Evolutionary conservation across 148 eudicot genomes (phyloP).

Genomic region (Tetragonia tetragonoides): DNA sequence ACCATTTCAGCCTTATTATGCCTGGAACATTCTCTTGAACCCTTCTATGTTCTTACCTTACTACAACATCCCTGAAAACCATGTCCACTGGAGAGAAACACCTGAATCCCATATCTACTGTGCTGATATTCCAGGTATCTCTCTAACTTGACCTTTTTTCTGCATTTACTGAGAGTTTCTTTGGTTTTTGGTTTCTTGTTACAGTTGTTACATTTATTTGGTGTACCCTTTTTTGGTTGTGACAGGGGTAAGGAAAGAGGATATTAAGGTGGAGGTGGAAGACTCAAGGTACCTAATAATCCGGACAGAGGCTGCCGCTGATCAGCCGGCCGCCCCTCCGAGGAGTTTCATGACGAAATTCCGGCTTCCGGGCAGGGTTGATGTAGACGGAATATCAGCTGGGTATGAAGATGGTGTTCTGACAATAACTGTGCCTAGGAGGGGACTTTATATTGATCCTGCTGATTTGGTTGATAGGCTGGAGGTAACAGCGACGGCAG

Average conservation of each 20-base stretch:
- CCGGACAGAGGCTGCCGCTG: slow-evolving; percentile 37
- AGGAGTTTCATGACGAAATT: slow-evolving; percentile 62
- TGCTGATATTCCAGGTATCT: slow-evolving; percentile 59
- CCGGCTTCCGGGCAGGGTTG: slow-evolving; percentile 54
- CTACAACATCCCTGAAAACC: slow-evolving; percentile 49
- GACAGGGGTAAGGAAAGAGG: slow-evolving; percentile 67
- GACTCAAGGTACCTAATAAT: slow-evolving; percentile 68
- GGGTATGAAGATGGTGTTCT: slow-evolving; percentile 67
- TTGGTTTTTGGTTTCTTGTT: background rate
- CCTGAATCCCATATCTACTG: slow-evolving; percentile 77
- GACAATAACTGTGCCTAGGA: slow-evolving; percentile 68
- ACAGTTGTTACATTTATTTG: background rate
- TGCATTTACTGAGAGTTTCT: background rate
- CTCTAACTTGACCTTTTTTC: background rate
- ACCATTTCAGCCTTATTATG: slow-evolving; percentile 39
- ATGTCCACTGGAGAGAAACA: slow-evolving; percentile 70
- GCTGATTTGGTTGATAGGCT: slow-evolving; percentile 34
- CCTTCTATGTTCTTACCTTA: slow-evolving; percentile 39
- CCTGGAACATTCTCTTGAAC: slow-evolving; percentile 35
- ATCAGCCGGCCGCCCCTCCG: slow-evolving; percentile 23
- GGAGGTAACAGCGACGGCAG: slow-evolving; percentile 57
- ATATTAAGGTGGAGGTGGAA: slow-evolving; percentile 69
- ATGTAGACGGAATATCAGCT: slow-evolving; percentile 61
- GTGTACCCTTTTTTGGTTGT: background rate
- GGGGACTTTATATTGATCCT: slow-evolving; percentile 52